Evolutionary conservation across 306 rosid genomes (phyloP), one percentile per base, ranked within the genome.

Genomic region (Myrica gale): DNA sequence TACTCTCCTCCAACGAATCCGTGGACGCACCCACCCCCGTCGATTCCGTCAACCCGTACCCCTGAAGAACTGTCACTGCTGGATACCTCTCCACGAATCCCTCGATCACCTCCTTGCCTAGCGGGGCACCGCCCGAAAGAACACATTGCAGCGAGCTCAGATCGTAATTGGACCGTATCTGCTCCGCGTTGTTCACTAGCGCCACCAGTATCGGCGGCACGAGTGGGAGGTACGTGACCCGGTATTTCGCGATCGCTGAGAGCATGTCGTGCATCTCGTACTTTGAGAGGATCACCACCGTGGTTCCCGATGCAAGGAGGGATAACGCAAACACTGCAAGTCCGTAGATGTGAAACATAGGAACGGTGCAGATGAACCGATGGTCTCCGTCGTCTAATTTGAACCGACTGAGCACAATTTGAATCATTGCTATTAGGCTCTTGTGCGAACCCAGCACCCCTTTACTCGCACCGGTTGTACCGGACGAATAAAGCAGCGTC

Each of bases 261-360:
- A 95, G 79, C 97, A 95, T 88, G 9, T 92, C 93, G 46, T 90
- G 88, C 82, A 95, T 84, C 77, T 95, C 97, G 82, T 86, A 95
- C 56, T 88, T 92, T 1, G 98, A 87, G 1, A 95, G 85, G 0
- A 95, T 87, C 6, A 92, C 93, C 4, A 89, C 78, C 1, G 97
- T 90, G 0, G 97, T 80, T 9, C 98, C 96, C 0, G 90, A 76
- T 1, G 93, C 85, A 0, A 88, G 91, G 2, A 95, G 78, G 0
- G 93, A 93, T 15, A 88, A 77, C 3, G 96, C 96, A 66, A 94
- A 94, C 23, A 78, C 89, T 0, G 61, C 96, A 1, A 92, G 75
- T 46, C 98, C 98, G 85, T 90, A 95, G 76, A 95, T 89, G 37
- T 95, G 98, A 76, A 90, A 92, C 98, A 95, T 95, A 0, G 97